Evolutionary conservation across 495 filamentous ascomycete species (phyloP).

Genomic region (Astrothelium subdiscretum): DNA sequence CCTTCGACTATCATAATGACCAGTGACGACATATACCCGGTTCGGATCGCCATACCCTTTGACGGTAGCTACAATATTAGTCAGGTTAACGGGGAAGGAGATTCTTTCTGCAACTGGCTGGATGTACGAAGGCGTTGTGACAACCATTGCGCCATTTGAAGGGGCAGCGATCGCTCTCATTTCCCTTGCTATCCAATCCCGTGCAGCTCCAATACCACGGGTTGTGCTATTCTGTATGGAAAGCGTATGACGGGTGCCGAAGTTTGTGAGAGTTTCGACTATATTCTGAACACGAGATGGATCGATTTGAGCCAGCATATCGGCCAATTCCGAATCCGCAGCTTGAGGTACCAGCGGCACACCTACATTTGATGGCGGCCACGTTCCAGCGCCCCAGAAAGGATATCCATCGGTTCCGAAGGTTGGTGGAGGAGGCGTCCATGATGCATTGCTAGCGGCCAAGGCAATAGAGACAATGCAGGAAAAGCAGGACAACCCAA

Average conservation of each 20-base stretch:
- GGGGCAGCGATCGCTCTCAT: slow-evolving; percentile 28
- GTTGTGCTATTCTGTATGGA: slow-evolving; percentile 35
- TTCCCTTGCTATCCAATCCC: slow-evolving; percentile 40
- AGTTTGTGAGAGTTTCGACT: slow-evolving; percentile 37
- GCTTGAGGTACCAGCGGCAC: slow-evolving; percentile 31
- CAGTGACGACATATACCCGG: slow-evolving; percentile 39
- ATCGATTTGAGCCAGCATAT: slow-evolving; percentile 33
- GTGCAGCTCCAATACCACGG: slow-evolving; percentile 41
- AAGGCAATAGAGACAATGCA: not conserved
- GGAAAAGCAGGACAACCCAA: not conserved
- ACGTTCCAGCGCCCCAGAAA: slow-evolving; percentile 13
- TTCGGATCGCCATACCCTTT: slow-evolving; percentile 35
- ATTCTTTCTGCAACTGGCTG: slow-evolving; percentile 34
- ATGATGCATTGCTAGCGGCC: not conserved
- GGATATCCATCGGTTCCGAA: not conserved
- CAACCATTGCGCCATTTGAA: slow-evolving; percentile 31
- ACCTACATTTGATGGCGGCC: slow-evolving; percentile 27
- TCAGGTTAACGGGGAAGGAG: slow-evolving; percentile 34
- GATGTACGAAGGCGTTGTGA: slow-evolving; percentile 34
- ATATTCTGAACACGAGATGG: slow-evolving; percentile 32
- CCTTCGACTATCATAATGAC: slow-evolving; percentile 41
- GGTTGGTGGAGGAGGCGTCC: not conserved
- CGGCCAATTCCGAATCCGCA: slow-evolving; percentile 33
- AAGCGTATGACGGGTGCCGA: slow-evolving; percentile 42
- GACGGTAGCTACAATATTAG: slow-evolving; percentile 40